Conservation (phyloP, 2,329 filamentous ascomycete species). For the Claviceps arundinis region DNA sequence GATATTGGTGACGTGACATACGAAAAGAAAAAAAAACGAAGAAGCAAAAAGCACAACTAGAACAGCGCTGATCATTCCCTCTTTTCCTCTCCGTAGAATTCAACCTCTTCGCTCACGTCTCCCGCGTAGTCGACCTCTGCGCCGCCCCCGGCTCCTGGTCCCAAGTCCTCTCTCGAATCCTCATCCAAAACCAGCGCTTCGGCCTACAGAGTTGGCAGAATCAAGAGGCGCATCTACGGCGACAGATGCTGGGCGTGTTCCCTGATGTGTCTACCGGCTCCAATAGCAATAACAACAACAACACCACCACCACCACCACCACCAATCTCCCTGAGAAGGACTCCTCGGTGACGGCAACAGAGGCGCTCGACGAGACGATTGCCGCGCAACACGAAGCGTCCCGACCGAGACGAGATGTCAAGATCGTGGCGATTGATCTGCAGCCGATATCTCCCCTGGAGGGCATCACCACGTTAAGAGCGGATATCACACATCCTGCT, state of each 20-base stretch:
- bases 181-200: conserved; percentile 89
- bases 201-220: conserved; percentile 79
- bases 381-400: conserved; percentile 5
- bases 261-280: conserved; percentile 12
- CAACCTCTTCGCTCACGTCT: conserved; percentile 81
- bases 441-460: conserved; percentile 92
- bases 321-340: too few relatives aligned
- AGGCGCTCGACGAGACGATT: neutral
- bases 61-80: neutral
- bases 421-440: conserved; percentile 90
- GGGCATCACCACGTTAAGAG: conserved; percentile 81
- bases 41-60: neutral
- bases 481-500: conserved; percentile 93
- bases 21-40: neutral
- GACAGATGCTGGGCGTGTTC: conserved; percentile 44
- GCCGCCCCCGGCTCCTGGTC: conserved; percentile 96
- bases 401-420: conserved; percentile 54
- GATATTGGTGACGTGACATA: neutral
- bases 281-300: too few relatives aligned
- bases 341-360: neutral
- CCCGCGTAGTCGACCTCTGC: conserved; percentile 87
- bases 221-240: conserved; percentile 53
- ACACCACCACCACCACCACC: too few relatives aligned
- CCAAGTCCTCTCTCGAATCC: conserved; percentile 81
- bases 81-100: conserved; percentile 49